Evolutionary conservation across 805 yeast genomes (phyloP).

Genomic region (Groenewaldozyma tartarivorans): DNA sequence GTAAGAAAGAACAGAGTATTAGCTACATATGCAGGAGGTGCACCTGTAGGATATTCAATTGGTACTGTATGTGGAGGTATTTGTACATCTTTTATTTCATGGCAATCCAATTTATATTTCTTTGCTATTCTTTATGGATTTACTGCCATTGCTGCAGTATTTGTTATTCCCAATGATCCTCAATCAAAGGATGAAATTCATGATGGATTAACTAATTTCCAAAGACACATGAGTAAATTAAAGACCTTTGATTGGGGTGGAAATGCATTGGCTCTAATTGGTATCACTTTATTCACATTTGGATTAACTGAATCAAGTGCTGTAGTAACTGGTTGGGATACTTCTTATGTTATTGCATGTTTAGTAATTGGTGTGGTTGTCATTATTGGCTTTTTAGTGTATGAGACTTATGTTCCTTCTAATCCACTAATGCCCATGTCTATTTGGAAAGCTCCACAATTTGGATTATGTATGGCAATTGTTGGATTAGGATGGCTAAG

Average conservation of each 20-base stretch:
- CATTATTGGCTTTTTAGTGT: slow-evolving; percentile 28
- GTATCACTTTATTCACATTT: slow-evolving; percentile 35
- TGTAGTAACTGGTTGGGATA: slow-evolving; percentile 35
- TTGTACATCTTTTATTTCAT: slow-evolving; percentile 30
- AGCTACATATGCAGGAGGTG: slow-evolving; percentile 37
- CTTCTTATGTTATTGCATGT: slow-evolving; percentile 37
- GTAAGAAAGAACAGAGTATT: slow-evolving; percentile 33
- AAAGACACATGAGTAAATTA: too few relatives aligned
- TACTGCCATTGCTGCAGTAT: slow-evolving; percentile 21
- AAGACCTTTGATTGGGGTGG: slow-evolving; percentile 35
- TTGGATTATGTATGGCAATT: slow-evolving; percentile 32
- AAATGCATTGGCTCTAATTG: slow-evolving; percentile 32
- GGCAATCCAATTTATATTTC: slow-evolving; percentile 37
- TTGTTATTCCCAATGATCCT: slow-evolving; percentile 32
- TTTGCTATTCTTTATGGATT: slow-evolving; percentile 31
- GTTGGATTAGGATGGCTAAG: slow-evolving; percentile 33
- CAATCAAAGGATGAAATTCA: slow-evolving; percentile 16
- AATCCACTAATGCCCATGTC: slow-evolving; percentile 42
- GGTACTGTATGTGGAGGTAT: slow-evolving; percentile 38
- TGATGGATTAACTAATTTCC: slow-evolving; percentile 16
- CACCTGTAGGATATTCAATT: slow-evolving; percentile 37
- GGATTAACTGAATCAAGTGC: slow-evolving; percentile 36
- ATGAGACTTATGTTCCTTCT: slow-evolving; percentile 32
- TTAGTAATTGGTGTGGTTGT: slow-evolving; percentile 32
- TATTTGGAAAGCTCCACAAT: slow-evolving; percentile 32